Evolutionary conservation across 495 filamentous ascomycete species (phyloP).

Genomic region (Hypoxylon cercidicola): DNA sequence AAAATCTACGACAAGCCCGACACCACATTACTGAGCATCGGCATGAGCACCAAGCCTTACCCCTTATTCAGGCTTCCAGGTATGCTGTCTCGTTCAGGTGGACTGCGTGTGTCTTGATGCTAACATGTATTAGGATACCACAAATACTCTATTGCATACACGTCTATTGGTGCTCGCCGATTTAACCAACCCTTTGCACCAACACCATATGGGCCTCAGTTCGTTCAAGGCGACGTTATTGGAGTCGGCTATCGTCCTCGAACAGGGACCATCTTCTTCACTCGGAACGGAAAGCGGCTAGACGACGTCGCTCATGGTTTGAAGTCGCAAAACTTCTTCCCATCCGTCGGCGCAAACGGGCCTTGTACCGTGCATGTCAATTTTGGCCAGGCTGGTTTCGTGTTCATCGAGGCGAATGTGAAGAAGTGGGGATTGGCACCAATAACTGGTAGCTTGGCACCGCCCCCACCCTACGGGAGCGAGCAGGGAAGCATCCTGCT

Average conservation of each 20-base stretch:
- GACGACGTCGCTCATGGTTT: conserved; percentile 94
- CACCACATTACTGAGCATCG: conserved; percentile 82
- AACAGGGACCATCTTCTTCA: conserved; percentile 96
- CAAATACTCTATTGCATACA: conserved; percentile 89
- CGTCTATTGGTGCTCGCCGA: conserved; percentile 84
- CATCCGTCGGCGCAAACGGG: conserved; percentile 92
- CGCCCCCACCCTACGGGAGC: conserved; percentile 94
- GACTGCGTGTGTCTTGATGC: not conserved
- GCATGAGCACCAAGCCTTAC: conserved; percentile 96
- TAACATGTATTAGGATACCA: conserved; percentile 74
- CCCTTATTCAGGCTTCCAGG: conserved; percentile 93
- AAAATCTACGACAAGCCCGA: conserved; percentile 99
- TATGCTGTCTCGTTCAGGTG: conserved; percentile 54
- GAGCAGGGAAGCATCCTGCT: conserved; percentile 96
- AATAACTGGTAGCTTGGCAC: conserved; percentile 93
- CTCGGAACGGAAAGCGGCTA: conserved; percentile 95
- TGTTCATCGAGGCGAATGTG: conserved; percentile 98
- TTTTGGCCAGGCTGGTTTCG: conserved; percentile 96
- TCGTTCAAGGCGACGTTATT: conserved; percentile 92
- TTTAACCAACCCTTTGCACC: conserved; percentile 89
- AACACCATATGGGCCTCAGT: conserved; percentile 81
- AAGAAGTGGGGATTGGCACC: conserved; percentile 99
- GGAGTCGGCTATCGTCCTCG: conserved; percentile 95
- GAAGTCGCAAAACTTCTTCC: conserved; percentile 96
- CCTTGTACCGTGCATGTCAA: conserved; percentile 95